Base-by-base conservation (phyloP, 1,284 basidiomycete species). In the Pyrrhoderma noxium region DNA sequence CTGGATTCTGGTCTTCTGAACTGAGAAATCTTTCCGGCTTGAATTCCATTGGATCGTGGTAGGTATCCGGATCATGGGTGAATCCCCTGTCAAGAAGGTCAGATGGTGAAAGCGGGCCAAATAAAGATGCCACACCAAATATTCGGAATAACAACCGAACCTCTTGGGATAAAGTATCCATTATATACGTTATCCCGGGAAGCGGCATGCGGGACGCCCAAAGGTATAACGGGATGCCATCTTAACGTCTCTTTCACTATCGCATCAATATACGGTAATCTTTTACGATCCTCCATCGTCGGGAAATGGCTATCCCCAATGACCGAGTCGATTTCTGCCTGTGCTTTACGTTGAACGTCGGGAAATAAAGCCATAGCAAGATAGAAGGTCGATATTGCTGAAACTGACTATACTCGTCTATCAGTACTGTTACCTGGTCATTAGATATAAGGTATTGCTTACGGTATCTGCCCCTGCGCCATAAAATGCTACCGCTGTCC, bases 401-500 rank as follows among this genome's bases (percentile, higher is more conserved):
- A 49, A 2, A 52, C 51, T 4, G 58, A 18, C 38, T 40, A 5
- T 40, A 7, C 46, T 44, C 14, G 48, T 46, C 53, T n/a, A n/a
- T n/a, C n/a, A n/a, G n/a, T n/a, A n/a, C n/a, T n/a, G n/a, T n/a
- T n/a, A n/a, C n/a, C n/a, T n/a, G n/a, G n/a, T n/a, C n/a, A n/a
- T n/a, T n/a, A n/a, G n/a, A n/a, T n/a, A n/a, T n/a, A n/a, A n/a
- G n/a, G 54, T 55, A 27, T 55, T 50, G 18, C 14, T 22, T 16
- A 40, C 57, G 2, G 49, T 51, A 37, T 51, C 49, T 9, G 49
- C 40, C 8, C 49, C 49, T 13, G 40, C 49, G 8, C 40, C 42
- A 35, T 51, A 51, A 23, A 51, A 62, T 0, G 69, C 70, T 13
- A 64, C 64, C 2, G 70, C 70, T 2, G 67, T 59, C 44, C 65